A percentile compares a stretch with the other conserved stretches of the same genome.
These are phyloP conservation scores for Stephania yunnanensis DNA, from an alignment of 164 flowering plant genomes.

Conservation along the genomic window DNA sequence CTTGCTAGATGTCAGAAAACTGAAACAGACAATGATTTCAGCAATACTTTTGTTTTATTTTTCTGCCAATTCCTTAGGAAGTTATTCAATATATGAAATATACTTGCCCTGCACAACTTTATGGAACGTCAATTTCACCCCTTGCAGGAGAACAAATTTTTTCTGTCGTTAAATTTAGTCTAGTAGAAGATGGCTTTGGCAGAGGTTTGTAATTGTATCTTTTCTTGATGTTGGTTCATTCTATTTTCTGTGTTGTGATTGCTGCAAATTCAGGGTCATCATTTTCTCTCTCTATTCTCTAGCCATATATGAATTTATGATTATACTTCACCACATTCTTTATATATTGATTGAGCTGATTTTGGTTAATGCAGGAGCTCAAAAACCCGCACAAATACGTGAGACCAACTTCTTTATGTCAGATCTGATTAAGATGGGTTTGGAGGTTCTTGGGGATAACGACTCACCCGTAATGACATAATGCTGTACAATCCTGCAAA, in stretches of 20 bases:
- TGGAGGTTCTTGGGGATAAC: conserved; percentile 97
- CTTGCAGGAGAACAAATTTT: conserved; percentile 91
- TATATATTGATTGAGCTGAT: neutral
- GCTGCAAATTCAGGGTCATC: neutral
- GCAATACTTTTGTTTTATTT: no score
- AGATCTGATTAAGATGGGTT: conserved; percentile 91
- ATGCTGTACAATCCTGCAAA: conserved; percentile 99
- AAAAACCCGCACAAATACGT: conserved; percentile 80
- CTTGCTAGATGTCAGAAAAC: no score
- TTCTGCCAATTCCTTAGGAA: neutral
- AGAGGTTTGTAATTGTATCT: conserved; percentile 47
- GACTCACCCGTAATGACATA: conserved; percentile 98
- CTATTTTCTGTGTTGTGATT: neutral
- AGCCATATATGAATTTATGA: neutral
- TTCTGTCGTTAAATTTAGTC: conserved; percentile 77
- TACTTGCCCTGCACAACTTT: conserved; percentile 82
- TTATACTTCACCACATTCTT: neutral
- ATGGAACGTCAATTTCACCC: conserved; percentile 80
- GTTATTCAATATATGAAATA: conserved; percentile 62
- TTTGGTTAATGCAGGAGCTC: conserved; percentile 59
- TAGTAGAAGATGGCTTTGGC: conserved; percentile 92
- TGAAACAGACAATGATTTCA: no score
- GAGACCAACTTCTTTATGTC: conserved; percentile 95
- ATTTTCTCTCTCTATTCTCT: neutral
- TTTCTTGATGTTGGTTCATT: neutral